Percentiles rank a stretch among this genome's conserved stretches.
Evolutionary conservation across 2,329 filamentous ascomycete genomes (phyloP).

Genomic region (Paraphaeosphaeria minitans): DNA sequence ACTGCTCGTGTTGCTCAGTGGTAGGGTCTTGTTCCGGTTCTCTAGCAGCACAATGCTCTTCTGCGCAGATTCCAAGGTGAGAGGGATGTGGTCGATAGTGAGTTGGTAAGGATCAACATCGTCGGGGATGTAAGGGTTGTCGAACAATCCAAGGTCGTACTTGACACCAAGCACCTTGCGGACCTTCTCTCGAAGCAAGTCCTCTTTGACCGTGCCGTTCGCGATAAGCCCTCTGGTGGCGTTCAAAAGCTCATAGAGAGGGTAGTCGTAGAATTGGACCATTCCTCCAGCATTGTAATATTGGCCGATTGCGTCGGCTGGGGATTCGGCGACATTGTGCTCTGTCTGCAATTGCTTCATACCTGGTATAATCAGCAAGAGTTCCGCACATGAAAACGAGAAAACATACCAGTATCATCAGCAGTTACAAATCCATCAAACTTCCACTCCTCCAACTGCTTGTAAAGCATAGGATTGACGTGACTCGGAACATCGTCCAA

Average conservation of each 20-base stretch:
- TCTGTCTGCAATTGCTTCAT: slow-evolving; percentile 35
- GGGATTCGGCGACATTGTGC: slow-evolving; percentile 47
- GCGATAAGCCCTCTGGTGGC: slow-evolving; percentile 42
- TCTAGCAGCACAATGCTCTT: slow-evolving; percentile 53
- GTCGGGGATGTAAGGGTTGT: slow-evolving; percentile 45
- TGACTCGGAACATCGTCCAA: slow-evolving; percentile 50
- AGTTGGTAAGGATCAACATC: slow-evolving; percentile 43
- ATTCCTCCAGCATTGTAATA: slow-evolving; percentile 55
- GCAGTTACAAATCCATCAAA: slow-evolving; percentile 52
- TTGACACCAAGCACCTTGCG: slow-evolving; percentile 49
- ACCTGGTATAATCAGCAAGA: slow-evolving; percentile 10
- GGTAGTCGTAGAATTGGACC: slow-evolving; percentile 55
- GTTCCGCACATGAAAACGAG: not conserved
- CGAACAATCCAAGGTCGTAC: slow-evolving; percentile 53
- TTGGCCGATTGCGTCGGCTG: slow-evolving; percentile 49
- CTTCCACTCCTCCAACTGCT: slow-evolving; percentile 47
- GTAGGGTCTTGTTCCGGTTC: slow-evolving; percentile 50
- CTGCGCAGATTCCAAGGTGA: slow-evolving; percentile 52
- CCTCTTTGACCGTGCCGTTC: slow-evolving; percentile 45
- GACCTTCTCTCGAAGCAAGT: slow-evolving; percentile 47
- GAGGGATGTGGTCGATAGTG: slow-evolving; percentile 41
- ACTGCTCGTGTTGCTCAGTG: slow-evolving; percentile 39
- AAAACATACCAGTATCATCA: slow-evolving; percentile 48
- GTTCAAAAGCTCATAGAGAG: slow-evolving; percentile 48
- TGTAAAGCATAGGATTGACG: slow-evolving; percentile 48